A percentile compares a stretch with the other conserved stretches of the same genome.
phyloP scores from a whole-genome alignment of 1,139 yeast genomes.

The Yamadazyma friedrichii region DNA sequence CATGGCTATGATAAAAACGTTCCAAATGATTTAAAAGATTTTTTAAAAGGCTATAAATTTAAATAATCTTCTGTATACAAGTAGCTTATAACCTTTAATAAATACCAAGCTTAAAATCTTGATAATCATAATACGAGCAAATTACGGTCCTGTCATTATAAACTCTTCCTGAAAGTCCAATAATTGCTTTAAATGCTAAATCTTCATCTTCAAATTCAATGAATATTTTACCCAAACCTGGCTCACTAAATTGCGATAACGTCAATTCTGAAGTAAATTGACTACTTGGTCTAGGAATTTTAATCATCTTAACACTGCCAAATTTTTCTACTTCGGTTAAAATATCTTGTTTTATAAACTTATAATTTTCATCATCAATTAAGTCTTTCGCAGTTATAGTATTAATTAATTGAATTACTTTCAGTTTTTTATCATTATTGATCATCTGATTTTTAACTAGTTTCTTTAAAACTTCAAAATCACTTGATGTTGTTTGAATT shows the following conservation, averaged over 20 bases:
- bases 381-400: conserved; percentile 65
- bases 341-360: conserved; percentile 55
- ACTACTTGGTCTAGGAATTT: conserved; percentile 59
- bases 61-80: not conserved
- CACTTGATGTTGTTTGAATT: conserved; percentile 36
- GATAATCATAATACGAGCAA: conserved; percentile 61
- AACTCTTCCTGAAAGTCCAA: conserved; percentile 63
- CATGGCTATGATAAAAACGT: conserved; percentile 66
- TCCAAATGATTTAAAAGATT: conserved; percentile 34
- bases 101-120: conserved; percentile 45
- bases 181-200: conserved; percentile 56
- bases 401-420: conserved; percentile 65
- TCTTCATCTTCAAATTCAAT: conserved; percentile 58
- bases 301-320: conserved; percentile 55
- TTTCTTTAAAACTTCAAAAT: conserved; percentile 28
- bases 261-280: conserved; percentile 48
- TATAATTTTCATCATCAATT: conserved; percentile 47
- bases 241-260: conserved; percentile 41
- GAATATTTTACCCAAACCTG: conserved; percentile 72
- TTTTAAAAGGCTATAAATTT: conserved; percentile 14
- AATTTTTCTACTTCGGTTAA: conserved; percentile 47
- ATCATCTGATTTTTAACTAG: conserved; percentile 37
- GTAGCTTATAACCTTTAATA: conserved; percentile 11
- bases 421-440: conserved; percentile 37
- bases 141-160: conserved; percentile 72